Base-by-base conservation (phyloP, 176 grass and related monocot species). In the Rhynchospora breviuscula region DNA sequence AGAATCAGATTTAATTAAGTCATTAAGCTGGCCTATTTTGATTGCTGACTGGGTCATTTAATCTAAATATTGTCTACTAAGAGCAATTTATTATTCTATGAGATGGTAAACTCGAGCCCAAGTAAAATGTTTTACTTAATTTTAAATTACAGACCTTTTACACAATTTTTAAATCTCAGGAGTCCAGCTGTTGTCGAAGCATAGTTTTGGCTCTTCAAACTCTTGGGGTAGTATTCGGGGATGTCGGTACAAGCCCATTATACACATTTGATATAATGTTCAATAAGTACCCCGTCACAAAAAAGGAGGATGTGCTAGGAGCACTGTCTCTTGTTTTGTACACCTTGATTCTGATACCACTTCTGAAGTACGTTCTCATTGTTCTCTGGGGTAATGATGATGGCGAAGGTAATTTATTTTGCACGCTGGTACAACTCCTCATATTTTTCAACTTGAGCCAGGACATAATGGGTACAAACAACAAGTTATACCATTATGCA, bases 251-350 rank as follows among this genome's bases (percentile, higher is more conserved):
- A 17, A 98, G 96, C 54, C 96, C 96, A 8, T 84, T 98, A 51
- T 98, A 98, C 85, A 95, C 96, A 75, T 98, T 98, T 64, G 96
- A 98, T 94, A 87, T 98, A 81, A 93, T 98, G 96, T 95, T 98
- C 88, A 98, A 98, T 84, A 98, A 98, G 85, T 93, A 98, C 84
- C 69, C 86, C 82, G 81, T 93, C 86, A 84, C 76, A 78, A 78
- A 87, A 85, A 98, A 98, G 84, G 87, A 95, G 73, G 93, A 98
- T 90, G 91, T 95, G 82, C 89, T 99, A 49, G 96, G 96, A 89
- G 93, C 96, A 46, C 93, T 99, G 23, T 95, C 96, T 86, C 91
- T 99, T 90, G 91, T 99, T 82, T 88, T 95, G 87, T 99, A 99
- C 83, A 95, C 96, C 8, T 86, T 99, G 71, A 95, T 99, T 85